Base-by-base conservation (phyloP, 1,139 yeast species). In the Yamadazyma jaroonii region DNA sequence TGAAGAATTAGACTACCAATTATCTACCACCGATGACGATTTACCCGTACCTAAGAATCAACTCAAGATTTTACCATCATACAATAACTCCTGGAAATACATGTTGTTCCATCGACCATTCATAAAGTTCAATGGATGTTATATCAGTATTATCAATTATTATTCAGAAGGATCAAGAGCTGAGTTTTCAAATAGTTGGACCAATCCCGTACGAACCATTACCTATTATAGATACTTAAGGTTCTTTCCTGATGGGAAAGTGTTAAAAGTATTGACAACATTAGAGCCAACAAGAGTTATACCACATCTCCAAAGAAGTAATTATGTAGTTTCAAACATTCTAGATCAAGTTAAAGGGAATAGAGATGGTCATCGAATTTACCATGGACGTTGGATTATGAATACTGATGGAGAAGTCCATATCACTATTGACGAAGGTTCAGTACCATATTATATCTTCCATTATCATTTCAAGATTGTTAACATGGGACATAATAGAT, bases 211-310 rank as follows among this genome's bases (percentile, higher is more conserved):
- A 13, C 78, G 86, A 50, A 79, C 89, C 56, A 85, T 90, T 34
- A 87, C 96, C 0, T 92, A 90, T 55, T 92, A 87, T 57, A 67
- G 98, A 43, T 92, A 88, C 56, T 59, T 84, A 27, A 67, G 97
- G 40, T 89, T 92, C 53, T 86, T 74, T 53, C 82, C 83, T 0
- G 85, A 86, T 52, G 97, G 97, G 0, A 67, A 74, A 0, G 84
- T 88, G 42, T 59, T 83, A 28, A 77, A 84, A 53, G 71, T 83
- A 15, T 67, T 85, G 13, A 74, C 92, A 0, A 73, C 81, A 3
- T 66, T 79, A 39, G 88, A 84, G 45, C 96, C 96, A 0, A 53
- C 58, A 2, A 55, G 62, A 33, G 81, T 86, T 4, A 80, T 86
- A 0, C 83, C 83, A 2, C 63, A 62, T 42, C 68, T 83, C 35